Conservation (phyloP, 2,329 filamentous ascomycete genomes). For the Xylaria sp. region DNA sequence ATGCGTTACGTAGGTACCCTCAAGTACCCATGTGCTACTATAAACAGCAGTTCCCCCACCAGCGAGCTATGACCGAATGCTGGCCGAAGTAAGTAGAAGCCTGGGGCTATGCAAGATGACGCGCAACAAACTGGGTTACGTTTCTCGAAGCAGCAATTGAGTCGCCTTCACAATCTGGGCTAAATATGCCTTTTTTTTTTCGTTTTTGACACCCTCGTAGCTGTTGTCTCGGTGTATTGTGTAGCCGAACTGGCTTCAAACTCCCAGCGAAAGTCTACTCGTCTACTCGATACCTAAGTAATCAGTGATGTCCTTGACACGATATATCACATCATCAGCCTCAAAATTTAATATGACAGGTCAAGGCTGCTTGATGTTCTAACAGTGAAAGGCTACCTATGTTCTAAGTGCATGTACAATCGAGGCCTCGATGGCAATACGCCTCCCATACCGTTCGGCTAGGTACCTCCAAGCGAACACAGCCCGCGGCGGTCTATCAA, state of each 20-base stretch:
- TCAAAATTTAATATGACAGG: too few relatives aligned
- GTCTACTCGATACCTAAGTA: too few relatives aligned
- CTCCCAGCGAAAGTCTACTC: too few relatives aligned
- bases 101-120: conserved; percentile 20
- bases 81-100: too few relatives aligned
- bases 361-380: background rate
- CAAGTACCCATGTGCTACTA: background rate
- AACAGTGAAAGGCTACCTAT: conserved; percentile 18
- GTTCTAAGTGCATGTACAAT: conserved; percentile 27
- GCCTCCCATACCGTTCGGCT: conserved; percentile 11
- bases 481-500: conserved; percentile 19
- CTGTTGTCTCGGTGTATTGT: too few relatives aligned
- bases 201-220: too few relatives aligned
- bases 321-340: too few relatives aligned
- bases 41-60: conserved; percentile 6
- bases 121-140: background rate
- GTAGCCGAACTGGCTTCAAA: too few relatives aligned
- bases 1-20: too few relatives aligned
- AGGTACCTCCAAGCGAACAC: conserved; percentile 21
- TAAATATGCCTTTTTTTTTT: too few relatives aligned
- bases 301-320: too few relatives aligned
- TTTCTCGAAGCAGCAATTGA: background rate
- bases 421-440: background rate
- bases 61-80: background rate
- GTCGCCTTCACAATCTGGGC: background rate